phyloP scores from a whole-genome alignment of 2,329 filamentous ascomycete genomes.

The Stenocarpella maydis region DNA sequence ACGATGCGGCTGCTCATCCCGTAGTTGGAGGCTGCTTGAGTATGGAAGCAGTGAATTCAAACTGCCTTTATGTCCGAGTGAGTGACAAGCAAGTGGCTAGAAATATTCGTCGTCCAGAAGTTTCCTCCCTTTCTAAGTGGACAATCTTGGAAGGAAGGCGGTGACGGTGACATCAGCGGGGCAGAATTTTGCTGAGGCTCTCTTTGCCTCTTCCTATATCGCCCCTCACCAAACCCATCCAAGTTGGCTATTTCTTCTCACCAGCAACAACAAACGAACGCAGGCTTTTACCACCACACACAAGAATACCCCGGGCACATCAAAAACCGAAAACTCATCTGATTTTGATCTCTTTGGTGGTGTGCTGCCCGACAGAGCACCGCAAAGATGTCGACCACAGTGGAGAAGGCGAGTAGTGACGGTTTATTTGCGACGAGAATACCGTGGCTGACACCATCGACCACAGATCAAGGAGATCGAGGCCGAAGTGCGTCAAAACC shows the following conservation, averaged over 20 bases:
- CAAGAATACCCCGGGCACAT: background rate
- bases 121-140: background rate
- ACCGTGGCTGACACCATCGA: constrained; percentile 43
- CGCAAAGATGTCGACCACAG: constrained; percentile 89
- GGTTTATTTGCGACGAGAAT: constrained; percentile 15
- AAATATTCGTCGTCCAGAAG: too few relatives aligned
- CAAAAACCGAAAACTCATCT: background rate
- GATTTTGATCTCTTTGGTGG: background rate
- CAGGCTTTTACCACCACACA: background rate
- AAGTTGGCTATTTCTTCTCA: constrained; percentile 12
- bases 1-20: background rate
- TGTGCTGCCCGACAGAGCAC: constrained; percentile 30
- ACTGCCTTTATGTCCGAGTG: background rate
- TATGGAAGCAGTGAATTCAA: background rate
- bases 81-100: background rate
- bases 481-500: constrained; percentile 74
- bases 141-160: constrained; percentile 7
- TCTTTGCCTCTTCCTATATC: background rate
- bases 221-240: background rate
- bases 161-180: constrained; percentile 33
- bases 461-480: constrained; percentile 93
- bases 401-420: constrained; percentile 79
- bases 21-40: background rate
- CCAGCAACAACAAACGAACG: constrained; percentile 12
- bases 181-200: constrained; percentile 21